Evolutionary conservation across 2,329 filamentous ascomycete genomes (phyloP).

Genomic region (Apiospora hydei): DNA sequence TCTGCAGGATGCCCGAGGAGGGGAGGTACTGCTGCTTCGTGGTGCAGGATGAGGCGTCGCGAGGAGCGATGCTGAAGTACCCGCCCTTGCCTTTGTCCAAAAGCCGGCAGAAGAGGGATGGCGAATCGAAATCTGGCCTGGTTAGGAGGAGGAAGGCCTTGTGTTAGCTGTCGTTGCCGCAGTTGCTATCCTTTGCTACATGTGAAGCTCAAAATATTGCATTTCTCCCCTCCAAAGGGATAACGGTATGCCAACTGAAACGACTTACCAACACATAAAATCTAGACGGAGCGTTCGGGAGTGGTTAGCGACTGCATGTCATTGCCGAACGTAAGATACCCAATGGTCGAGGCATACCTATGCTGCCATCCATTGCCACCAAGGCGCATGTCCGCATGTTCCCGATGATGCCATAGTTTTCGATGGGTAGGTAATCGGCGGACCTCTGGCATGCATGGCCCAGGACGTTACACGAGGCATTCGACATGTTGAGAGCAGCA

Average conservation of each 20-base stretch:
- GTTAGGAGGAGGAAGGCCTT: background rate
- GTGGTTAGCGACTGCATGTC: background rate
- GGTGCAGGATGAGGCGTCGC: constrained; percentile 60
- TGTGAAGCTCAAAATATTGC: background rate
- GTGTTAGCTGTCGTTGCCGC: background rate
- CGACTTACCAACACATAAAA: constrained; percentile 77
- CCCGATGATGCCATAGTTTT: constrained; percentile 81
- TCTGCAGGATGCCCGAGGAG: constrained; percentile 77
- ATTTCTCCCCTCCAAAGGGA: background rate
- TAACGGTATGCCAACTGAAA: background rate
- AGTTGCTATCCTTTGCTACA: background rate
- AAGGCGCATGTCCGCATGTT: constrained; percentile 82
- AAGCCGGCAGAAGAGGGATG: constrained; percentile 76
- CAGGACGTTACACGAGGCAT: constrained; percentile 31
- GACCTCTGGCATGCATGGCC: constrained; percentile 37
- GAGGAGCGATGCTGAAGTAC: constrained; percentile 72
- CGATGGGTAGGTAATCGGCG: constrained; percentile 66
- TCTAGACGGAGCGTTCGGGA: constrained; percentile 47
- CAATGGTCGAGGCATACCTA: constrained; percentile 45
- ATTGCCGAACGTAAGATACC: background rate
- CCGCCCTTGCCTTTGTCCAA: constrained; percentile 79
- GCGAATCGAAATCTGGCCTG: constrained; percentile 81
- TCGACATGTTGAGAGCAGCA: constrained; percentile 1
- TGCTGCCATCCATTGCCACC: constrained; percentile 75
- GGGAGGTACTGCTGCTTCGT: constrained; percentile 82